Evolutionary conservation across 1,139 yeast genomes (phyloP).

Genomic region (Kurtzmaniella quercitrusa): DNA sequence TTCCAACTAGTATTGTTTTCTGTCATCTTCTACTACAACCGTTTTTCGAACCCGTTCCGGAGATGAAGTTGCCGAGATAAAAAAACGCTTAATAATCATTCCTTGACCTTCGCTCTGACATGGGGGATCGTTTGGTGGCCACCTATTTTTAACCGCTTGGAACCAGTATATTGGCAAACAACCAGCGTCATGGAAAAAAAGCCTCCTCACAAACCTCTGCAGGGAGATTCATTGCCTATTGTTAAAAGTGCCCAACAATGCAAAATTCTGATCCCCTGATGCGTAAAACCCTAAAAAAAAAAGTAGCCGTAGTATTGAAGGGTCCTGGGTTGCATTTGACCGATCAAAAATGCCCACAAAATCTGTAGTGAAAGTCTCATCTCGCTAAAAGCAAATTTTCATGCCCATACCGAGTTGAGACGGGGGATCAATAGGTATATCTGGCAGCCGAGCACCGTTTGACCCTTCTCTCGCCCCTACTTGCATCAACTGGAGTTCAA

Average conservation of each 20-base stretch:
- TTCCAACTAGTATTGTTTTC: too few species aligned
- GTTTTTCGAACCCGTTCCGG: too few species aligned
- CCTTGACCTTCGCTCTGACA: too few species aligned
- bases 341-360: background rate
- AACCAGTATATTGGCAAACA: too few species aligned
- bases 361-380: background rate
- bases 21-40: too few species aligned
- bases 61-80: too few species aligned
- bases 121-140: too few species aligned
- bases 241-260: background rate
- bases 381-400: background rate
- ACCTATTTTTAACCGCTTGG: too few species aligned
- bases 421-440: background rate
- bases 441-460: background rate
- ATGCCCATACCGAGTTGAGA: background rate
- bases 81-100: too few species aligned
- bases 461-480: background rate
- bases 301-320: background rate
- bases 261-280: background rate
- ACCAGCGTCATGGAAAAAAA: background rate
- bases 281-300: background rate
- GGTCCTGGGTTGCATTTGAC: background rate
- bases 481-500: background rate
- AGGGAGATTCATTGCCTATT: background rate
- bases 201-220: background rate